phyloP scores from a whole-genome alignment of 257 asterid species.

The Datura wrightii region DNA sequence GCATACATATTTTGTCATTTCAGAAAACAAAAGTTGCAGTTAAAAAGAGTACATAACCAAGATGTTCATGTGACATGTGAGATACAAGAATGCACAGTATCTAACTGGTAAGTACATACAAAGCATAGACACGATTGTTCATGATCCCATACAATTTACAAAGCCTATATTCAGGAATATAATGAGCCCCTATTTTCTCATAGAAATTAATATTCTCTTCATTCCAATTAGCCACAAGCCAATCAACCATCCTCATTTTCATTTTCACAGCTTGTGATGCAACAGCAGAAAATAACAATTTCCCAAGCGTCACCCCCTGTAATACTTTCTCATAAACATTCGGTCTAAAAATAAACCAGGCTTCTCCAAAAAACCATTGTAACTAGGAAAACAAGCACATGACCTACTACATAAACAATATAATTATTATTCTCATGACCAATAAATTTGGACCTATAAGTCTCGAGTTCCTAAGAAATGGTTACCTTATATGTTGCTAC shows the following conservation, averaged over 20 bases:
- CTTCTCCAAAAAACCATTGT: constrained; percentile 19
- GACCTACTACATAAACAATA: constrained; percentile 5
- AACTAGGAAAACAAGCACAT: constrained; percentile 23
- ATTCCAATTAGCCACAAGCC: constrained; percentile 28
- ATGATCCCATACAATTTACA: constrained; percentile 8
- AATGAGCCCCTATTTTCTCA: constrained; percentile 28
- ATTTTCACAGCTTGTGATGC: not conserved
- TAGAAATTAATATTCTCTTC: constrained; percentile 5
- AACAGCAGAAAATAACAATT: not conserved
- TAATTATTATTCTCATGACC: not conserved
- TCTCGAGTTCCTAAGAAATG: constrained; percentile 17
- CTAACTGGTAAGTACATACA: not conserved
- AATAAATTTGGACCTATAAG: not conserved
- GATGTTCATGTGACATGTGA: constrained; percentile 1
- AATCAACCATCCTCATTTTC: constrained; percentile 21
- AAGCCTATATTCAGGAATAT: constrained; percentile 25
- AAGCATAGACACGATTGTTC: not conserved
- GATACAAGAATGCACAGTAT: constrained; percentile 11
- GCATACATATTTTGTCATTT: not conserved
- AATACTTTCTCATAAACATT: constrained; percentile 27
- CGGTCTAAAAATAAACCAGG: constrained; percentile 14
- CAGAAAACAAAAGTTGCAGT: constrained; percentile 1
- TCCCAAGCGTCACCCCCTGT: not conserved
- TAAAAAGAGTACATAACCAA: constrained; percentile 18
- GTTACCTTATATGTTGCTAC: too few relatives aligned